phyloP scores from a whole-genome alignment of 345 rosid genomes.

The Diplotaxis tenuifolia region DNA sequence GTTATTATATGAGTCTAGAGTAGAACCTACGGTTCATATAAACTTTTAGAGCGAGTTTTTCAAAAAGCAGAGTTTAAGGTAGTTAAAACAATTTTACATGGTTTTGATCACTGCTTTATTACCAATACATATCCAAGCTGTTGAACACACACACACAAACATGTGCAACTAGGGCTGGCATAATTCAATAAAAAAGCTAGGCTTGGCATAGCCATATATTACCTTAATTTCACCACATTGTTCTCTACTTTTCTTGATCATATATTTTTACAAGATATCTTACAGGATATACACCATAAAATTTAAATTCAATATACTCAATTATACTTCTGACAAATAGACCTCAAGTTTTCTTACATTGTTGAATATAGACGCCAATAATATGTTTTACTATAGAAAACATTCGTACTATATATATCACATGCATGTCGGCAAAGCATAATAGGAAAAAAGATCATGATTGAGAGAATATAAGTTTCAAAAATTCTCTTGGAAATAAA shows the following conservation, averaged over 20 bases:
- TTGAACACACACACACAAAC: not conserved
- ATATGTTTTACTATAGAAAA: not conserved
- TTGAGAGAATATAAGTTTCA: not conserved
- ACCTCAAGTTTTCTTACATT: not conserved
- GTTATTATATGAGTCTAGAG: slow-evolving; percentile 13
- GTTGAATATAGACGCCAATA: not conserved
- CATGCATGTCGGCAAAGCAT: not conserved
- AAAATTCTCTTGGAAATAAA: not conserved
- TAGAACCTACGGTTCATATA: slow-evolving; percentile 21
- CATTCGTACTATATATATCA: not conserved
- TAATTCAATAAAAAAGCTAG: not conserved
- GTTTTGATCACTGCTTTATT: not conserved
- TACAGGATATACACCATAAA: not conserved
- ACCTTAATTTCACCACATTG: not conserved
- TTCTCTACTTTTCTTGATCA: not conserved
- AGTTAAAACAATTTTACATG: not conserved
- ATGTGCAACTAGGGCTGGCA: not conserved
- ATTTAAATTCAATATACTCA: not conserved
- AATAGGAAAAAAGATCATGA: not conserved
- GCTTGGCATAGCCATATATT: not conserved
- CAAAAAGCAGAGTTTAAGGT: not conserved
- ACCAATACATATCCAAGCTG: not conserved
- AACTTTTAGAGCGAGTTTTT: slow-evolving; percentile 18
- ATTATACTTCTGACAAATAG: not conserved
- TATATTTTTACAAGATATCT: not conserved